Base-by-base conservation (phyloP, 805 yeast species). In the Candida xiaguanensis region DNA sequence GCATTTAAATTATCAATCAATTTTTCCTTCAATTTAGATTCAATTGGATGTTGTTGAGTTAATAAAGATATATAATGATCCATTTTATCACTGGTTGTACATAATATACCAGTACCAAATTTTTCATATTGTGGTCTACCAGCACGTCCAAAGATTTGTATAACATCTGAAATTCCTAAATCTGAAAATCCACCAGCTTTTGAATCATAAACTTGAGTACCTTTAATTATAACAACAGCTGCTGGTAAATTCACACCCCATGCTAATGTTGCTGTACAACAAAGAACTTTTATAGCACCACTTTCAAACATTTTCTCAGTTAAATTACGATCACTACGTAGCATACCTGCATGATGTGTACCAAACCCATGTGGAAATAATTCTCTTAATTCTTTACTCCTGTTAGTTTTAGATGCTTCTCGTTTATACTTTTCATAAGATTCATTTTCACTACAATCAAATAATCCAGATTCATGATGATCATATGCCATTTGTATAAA, bases 211-310 rank as follows among this genome's bases (percentile, higher is more conserved):
- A 93, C 89, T 55, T 91, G 96, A 0, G 99, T 93, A 0, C 99
- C 99, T 53, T 93, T 93, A 23, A 93, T 80, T 46, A 93, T 86
- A 15, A 93, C 99, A 29, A 89, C 96, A 1, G 96, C 97, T 5
- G 99, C 99, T 2, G 99, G 99, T 43, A 93, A 69, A 56, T 93
- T 93, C 14, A 93, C 98, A 75, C 99, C 99, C 99, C 99, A 93
- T 0, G 99, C 99, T 42, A 93, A 75, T 0, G 99, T 93, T 0
- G 99, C 95, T 2, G 99, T 93, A 73, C 96, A 89, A 52, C 95
- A 85, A 13, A 93, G 65, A 0, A 93, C 98, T 43, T 82, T 85
- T 46, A 93, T 83, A 0, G 89, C 85, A 30, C 99, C 98, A 22
- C 72, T 67, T 22, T 81, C 70, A 56, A 93, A 93, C 83, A 91